These are phyloP conservation scores for Cymodocea nodosa DNA, from an alignment of 116 monocot species.

Conservation along the genomic window DNA sequence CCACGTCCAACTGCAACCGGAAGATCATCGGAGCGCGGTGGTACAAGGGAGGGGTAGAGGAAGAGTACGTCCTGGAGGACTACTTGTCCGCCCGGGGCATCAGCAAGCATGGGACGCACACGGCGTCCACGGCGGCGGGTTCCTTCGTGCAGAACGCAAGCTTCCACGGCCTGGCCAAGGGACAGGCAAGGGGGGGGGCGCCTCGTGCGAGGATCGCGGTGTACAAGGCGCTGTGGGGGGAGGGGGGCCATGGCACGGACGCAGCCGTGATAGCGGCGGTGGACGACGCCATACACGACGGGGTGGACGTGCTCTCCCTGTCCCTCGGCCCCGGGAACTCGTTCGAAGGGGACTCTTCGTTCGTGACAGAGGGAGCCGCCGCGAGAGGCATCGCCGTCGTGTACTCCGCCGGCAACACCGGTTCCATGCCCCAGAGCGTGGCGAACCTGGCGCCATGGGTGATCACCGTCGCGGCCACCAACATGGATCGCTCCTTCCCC, in stretches of 20 bases:
- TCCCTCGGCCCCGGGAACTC: constrained; percentile 22
- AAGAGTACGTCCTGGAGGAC: constrained; percentile 2
- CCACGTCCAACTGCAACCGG: constrained; percentile 15
- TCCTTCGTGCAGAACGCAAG: constrained; percentile 7
- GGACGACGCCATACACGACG: constrained; percentile 46
- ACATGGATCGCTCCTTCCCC: constrained; percentile 12
- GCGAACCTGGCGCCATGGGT: constrained; percentile 41
- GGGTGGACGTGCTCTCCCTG: constrained; percentile 37
- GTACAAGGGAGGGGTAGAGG: constrained; percentile 12
- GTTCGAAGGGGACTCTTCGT: constrained; percentile 14
- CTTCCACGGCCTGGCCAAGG: constrained; percentile 18
- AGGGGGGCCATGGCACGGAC: constrained; percentile 11
- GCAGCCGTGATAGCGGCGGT: constrained; percentile 33
- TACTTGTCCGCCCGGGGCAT: constrained; percentile 26
- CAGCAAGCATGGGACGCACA: constrained; percentile 32
- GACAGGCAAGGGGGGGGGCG: constrained; percentile 26
- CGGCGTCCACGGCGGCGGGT: constrained; percentile 36
- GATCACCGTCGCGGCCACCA: constrained; percentile 36
- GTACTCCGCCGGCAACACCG: constrained; percentile 30
- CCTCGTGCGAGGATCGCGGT: constrained; percentile 32
- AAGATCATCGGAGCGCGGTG: constrained; percentile 37
- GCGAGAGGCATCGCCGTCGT: constrained; percentile 18
- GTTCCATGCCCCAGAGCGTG: constrained; percentile 19
- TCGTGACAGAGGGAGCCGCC: constrained; percentile 28
- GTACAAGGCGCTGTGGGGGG: constrained; percentile 22